A percentile compares a stretch with the other conserved stretches of the same genome.
phyloP scores from a whole-genome alignment of 345 rosid genomes.

The Brassica carinata region DNA sequence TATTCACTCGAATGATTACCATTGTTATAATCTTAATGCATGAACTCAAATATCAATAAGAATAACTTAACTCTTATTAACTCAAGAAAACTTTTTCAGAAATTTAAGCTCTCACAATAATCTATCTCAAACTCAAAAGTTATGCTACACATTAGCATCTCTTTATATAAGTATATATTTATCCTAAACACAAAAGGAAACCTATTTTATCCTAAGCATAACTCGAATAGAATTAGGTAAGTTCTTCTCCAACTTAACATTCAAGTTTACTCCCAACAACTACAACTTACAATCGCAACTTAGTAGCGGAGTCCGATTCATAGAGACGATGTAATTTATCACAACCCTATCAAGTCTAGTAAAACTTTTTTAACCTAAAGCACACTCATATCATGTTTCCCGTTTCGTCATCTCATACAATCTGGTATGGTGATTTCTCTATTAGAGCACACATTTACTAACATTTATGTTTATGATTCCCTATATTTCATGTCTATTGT shows the following conservation, averaged over 20 bases:
- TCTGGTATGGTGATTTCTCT: slow-evolving; percentile 32
- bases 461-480: not conserved
- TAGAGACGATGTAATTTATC: slow-evolving; percentile 47
- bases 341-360: not conserved
- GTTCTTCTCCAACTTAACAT: too few relatives aligned
- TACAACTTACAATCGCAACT: slow-evolving; percentile 48
- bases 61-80: too few relatives aligned
- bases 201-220: too few relatives aligned
- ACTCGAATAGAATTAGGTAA: too few relatives aligned
- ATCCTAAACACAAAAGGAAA: too few relatives aligned
- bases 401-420: slow-evolving; percentile 17
- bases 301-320: slow-evolving; percentile 49
- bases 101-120: too few relatives aligned
- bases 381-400: not conserved
- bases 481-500: slow-evolving; percentile 7
- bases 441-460: not conserved
- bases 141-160: too few relatives aligned
- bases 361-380: not conserved
- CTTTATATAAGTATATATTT: too few relatives aligned
- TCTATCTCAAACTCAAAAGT: too few relatives aligned
- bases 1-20: slow-evolving; percentile 51
- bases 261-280: slow-evolving; percentile 7
- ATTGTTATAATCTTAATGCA: too few relatives aligned
- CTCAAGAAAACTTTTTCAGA: too few relatives aligned
- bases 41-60: too few relatives aligned